Evolutionary conservation across 2,329 filamentous ascomycete species (phyloP), one percentile per base, ranked within the genome.

Genomic region (Epichloe baconii): DNA sequence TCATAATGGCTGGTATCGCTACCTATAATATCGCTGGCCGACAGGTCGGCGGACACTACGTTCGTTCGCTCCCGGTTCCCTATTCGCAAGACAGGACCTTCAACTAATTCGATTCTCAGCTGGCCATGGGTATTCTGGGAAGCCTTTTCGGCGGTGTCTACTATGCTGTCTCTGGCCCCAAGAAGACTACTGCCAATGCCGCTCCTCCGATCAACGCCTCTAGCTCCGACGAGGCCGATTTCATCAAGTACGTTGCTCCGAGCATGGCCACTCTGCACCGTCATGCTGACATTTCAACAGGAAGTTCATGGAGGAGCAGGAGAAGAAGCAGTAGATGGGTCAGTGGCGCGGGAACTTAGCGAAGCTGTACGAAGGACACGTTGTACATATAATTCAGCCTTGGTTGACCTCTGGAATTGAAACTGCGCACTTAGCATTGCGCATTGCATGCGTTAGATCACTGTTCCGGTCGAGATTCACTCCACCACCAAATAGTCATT

Each of bases 201-300:
- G 65, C 74, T 47, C 78, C 78, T 56, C 78, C 78, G 48, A 78
- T 82, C 71, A 80, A 81, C 66, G 78, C 78, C 54, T 74, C 76
- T 49, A 79, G 72, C 69, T 71, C 77, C 61, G 78, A 80, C 63
- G 78, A 82, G 71, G 77, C 74, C 66, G 76, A 80, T 64, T 82
- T 82, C 68, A 80, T 82, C 72, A 79, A 80, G 78, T 81, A 67
- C 71, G 75, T 64, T 57, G 61, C 61, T 62, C 62, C 58, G 47
- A 23, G 17, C 44, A n/a, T 21, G 8, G 19, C n/a, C 17, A 21
- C 10, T 23, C n/a, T 44, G 40, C 36, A n/a, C 12, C 11, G 8
- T 19, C n/a, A 37, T 36, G 40, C 38, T 51, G 48, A 47, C 48
- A 19, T 23, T 23, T 41, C 1, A 14, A 52, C 52, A 70, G 68